These are phyloP conservation scores for Puccinia brachypodii DNA, from an alignment of 1,284 basidiomycete species.

Conservation along the genomic window DNA sequence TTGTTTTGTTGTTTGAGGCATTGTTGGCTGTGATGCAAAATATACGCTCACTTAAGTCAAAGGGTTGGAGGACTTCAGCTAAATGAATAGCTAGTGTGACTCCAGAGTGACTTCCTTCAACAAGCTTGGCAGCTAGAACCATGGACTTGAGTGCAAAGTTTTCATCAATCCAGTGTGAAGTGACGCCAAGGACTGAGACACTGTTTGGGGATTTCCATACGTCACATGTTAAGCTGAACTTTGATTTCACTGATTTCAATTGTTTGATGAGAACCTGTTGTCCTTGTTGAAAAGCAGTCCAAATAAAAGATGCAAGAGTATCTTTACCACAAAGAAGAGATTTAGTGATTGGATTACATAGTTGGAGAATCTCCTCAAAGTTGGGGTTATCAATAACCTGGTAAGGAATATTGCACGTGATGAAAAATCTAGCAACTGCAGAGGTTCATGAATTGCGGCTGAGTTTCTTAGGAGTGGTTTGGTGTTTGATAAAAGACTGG, in stretches of 20 bases:
- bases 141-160: not conserved
- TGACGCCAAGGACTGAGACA: not conserved
- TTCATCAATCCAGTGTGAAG: not conserved
- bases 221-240: slow-evolving; percentile 6
- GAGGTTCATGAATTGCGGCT: not conserved
- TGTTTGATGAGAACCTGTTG: not conserved
- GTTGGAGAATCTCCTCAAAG: not conserved
- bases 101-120: not conserved
- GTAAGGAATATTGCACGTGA: not conserved
- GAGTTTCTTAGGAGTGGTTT: not conserved
- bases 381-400: not conserved
- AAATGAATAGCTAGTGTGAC: not conserved
- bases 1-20: not conserved
- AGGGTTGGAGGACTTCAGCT: not conserved
- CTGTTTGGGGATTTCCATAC: not conserved
- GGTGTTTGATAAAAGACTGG: not conserved
- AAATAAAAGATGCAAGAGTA: not conserved
- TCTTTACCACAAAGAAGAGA: not conserved
- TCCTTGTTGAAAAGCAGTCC: not conserved
- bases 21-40: not conserved
- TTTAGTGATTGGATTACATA: not conserved
- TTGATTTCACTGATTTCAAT: not conserved
- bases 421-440: not conserved
- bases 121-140: not conserved
- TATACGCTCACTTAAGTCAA: not conserved